Evolutionary conservation across 805 yeast genomes (phyloP).

Genomic region (Sugiyamaella valdiviana): DNA sequence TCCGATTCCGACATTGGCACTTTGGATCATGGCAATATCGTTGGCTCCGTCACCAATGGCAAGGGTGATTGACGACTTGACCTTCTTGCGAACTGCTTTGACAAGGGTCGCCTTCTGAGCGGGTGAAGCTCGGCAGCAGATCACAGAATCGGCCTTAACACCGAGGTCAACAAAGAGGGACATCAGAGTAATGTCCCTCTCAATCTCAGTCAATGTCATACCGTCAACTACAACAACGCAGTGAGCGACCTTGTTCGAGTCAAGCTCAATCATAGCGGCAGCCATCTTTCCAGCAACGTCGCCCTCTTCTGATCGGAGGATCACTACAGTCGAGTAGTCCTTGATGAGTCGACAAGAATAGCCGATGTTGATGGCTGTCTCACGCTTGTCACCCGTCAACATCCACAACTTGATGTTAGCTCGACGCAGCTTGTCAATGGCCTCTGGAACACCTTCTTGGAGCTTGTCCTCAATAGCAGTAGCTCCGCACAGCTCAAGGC

Average conservation of each 20-base stretch:
- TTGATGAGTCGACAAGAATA: conserved; percentile 88
- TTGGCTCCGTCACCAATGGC: conserved; percentile 99
- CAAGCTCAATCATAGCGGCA: conserved; percentile 68
- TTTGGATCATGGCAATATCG: conserved; percentile 98
- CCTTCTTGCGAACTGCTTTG: conserved; percentile 62
- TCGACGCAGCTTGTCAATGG: conserved; percentile 83
- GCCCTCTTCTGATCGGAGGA: conserved; percentile 50
- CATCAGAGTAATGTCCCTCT: conserved; percentile 64
- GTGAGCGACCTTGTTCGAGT: conserved; percentile 72
- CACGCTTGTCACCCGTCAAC: conserved; percentile 97
- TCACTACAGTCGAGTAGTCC: conserved; percentile 82
- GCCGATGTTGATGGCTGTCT: conserved; percentile 96
- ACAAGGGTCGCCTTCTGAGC: conserved; percentile 94
- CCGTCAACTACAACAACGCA: conserved; percentile 95
- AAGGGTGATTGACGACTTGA: conserved; percentile 67
- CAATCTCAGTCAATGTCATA: conserved; percentile 68
- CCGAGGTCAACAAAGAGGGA: conserved; percentile 79
- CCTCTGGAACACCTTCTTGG: conserved; percentile 94
- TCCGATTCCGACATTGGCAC: conserved; percentile 97
- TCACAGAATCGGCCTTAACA: conserved; percentile 80
- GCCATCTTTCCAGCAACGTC: conserved; percentile 61
- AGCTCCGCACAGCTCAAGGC: conserved; percentile 74
- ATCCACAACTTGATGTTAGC: conserved; percentile 97
- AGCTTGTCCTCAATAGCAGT: conserved; percentile 96
- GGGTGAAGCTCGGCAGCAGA: conserved; percentile 95